A percentile compares a stretch with the other conserved stretches of the same genome.
These are phyloP conservation scores for Lithospermum erythrorhizon DNA, from an alignment of 257 asterid species.

Conservation along the genomic window DNA sequence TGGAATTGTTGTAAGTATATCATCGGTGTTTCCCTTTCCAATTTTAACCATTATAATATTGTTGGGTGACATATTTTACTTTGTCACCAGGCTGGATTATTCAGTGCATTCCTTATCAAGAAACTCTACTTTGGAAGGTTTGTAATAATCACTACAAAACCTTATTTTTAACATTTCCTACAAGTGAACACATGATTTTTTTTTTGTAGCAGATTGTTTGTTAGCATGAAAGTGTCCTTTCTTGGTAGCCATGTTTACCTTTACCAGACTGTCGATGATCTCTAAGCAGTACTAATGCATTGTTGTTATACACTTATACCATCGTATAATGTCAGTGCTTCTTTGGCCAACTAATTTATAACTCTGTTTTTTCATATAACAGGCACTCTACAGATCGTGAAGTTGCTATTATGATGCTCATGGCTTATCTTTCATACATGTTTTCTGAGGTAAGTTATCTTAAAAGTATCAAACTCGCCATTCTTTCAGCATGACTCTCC, in stretches of 20 bases:
- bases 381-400: conserved; percentile 99
- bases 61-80: conserved; percentile 7
- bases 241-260: background rate
- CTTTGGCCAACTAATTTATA: background rate
- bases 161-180: conserved; percentile 7
- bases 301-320: background rate
- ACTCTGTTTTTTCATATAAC: conserved; percentile 17
- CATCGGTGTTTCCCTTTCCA: conserved; percentile 8
- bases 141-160: conserved; percentile 14
- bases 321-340: background rate
- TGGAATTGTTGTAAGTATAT: conserved; percentile 66
- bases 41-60: conserved; percentile 8
- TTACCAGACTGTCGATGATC: background rate
- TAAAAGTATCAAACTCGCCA: background rate
- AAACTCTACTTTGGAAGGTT: conserved; percentile 94
- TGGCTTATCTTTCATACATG: conserved; percentile 98
- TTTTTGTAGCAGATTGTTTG: background rate
- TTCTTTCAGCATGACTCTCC: background rate
- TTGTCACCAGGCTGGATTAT: conserved; percentile 68
- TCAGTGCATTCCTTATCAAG: conserved; percentile 84
- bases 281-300: background rate
- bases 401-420: conserved; percentile 94
- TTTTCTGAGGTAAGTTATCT: conserved; percentile 72
- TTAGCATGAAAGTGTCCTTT: background rate
- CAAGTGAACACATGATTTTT: background rate